Percentiles rank a stretch among this genome's conserved stretches.
phyloP scores from a whole-genome alignment of 2,329 filamentous ascomycete species.

The Penicillium vulpinum region DNA sequence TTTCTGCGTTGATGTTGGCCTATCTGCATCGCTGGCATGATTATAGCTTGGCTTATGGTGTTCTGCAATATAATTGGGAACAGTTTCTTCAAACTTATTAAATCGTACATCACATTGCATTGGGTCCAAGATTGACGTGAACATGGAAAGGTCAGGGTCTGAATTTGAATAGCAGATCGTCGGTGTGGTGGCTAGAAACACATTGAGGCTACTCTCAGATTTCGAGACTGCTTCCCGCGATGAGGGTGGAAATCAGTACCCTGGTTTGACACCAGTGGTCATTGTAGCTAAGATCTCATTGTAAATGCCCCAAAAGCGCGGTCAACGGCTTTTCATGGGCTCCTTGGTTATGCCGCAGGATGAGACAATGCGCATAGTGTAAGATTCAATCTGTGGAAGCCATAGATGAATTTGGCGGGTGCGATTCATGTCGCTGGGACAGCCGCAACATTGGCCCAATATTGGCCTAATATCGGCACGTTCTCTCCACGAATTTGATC shows the following conservation, averaged over 20 bases:
- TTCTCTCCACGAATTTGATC: no score
- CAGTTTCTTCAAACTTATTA: constrained; percentile 1
- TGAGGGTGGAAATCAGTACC: not conserved
- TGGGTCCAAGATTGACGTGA: not conserved
- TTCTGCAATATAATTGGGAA: constrained; percentile 13
- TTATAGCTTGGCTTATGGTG: constrained; percentile 9
- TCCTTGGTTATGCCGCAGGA: no score
- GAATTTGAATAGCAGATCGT: not conserved
- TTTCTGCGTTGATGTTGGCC: constrained; percentile 12
- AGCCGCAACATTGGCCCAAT: no score
- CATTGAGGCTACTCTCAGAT: not conserved
- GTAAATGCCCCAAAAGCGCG: not conserved
- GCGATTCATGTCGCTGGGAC: no score
- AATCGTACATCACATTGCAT: not conserved
- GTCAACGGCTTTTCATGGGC: no score
- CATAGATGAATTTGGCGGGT: no score
- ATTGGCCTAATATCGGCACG: no score
- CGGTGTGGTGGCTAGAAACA: not conserved
- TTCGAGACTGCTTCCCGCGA: not conserved
- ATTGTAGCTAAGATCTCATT: not conserved
- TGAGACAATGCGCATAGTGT: no score
- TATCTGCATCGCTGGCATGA: constrained; percentile 12
- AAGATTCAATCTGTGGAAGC: no score
- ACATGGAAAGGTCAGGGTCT: not conserved
- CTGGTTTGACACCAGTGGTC: not conserved